These are phyloP conservation scores for Ogataea wickerhamii DNA, from an alignment of 805 yeast genomes.

Conservation along the genomic window DNA sequence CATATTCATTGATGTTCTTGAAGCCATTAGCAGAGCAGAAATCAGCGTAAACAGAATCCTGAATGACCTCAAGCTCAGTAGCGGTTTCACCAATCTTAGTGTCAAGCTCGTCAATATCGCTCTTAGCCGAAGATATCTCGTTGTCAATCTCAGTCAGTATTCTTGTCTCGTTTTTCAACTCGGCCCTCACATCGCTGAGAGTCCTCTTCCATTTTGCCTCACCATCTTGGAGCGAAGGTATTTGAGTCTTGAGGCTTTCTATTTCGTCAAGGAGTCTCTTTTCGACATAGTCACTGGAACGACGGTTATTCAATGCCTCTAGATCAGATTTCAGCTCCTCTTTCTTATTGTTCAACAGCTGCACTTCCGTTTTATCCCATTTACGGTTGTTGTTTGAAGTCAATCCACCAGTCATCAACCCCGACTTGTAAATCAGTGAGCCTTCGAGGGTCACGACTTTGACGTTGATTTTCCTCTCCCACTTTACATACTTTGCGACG, in stretches of 20 bases:
- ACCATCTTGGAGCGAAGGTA: constrained; percentile 29
- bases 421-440: constrained; percentile 76
- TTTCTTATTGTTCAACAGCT: constrained; percentile 47
- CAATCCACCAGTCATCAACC: constrained; percentile 90
- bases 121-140: constrained; percentile 22
- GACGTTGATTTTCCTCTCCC: constrained; percentile 55
- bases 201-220: constrained; percentile 25
- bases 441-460: constrained; percentile 84
- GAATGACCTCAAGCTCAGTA: constrained; percentile 30
- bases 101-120: constrained; percentile 18
- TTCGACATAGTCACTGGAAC: constrained; percentile 54
- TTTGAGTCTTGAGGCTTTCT: constrained; percentile 37
- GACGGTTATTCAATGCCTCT: constrained; percentile 39
- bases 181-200: constrained; percentile 37
- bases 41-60: constrained; percentile 42
- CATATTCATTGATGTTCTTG: constrained; percentile 61
- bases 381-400: constrained; percentile 46
- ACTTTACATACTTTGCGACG: constrained; percentile 67
- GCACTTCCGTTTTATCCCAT: constrained; percentile 74
- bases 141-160: constrained; percentile 22
- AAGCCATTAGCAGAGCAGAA: constrained; percentile 59
- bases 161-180: constrained; percentile 45
- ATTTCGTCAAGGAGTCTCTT: constrained; percentile 57
- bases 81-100: constrained; percentile 25
- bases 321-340: constrained; percentile 46